Percentiles rank a stretch among this genome's conserved stretches.
Conservation (phyloP, 805 yeast species). For the Barnettozyma sp. region DNA sequence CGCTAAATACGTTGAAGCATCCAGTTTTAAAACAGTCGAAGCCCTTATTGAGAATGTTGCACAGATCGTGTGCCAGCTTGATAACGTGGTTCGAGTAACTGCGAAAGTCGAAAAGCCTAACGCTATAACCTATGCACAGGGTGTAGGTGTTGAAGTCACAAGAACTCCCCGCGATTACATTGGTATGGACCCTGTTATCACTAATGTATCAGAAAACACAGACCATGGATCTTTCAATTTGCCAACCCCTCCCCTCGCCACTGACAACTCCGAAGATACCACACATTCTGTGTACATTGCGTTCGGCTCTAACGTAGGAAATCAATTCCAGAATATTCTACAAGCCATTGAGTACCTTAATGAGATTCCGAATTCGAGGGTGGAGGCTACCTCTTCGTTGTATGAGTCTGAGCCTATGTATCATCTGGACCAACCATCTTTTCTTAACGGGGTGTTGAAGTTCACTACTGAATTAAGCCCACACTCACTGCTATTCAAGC, state of each 20-base stretch:
- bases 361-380: slow-evolving; percentile 28
- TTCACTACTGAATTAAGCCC: slow-evolving; percentile 61
- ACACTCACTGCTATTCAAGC: slow-evolving; percentile 45
- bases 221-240: slow-evolving; percentile 12
- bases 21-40: slow-evolving; percentile 88
- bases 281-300: slow-evolving; percentile 64
- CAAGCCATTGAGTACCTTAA: slow-evolving; percentile 45
- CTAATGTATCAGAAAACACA: neutral
- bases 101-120: slow-evolving; percentile 80
- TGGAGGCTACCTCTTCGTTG: slow-evolving; percentile 63
- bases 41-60: slow-evolving; percentile 76
- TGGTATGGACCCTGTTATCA: slow-evolving; percentile 16
- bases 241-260: slow-evolving; percentile 31
- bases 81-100: slow-evolving; percentile 32
- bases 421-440: slow-evolving; percentile 67
- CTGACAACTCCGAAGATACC: slow-evolving; percentile 10
- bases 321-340: slow-evolving; percentile 54
- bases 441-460: slow-evolving; percentile 76
- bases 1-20: slow-evolving; percentile 56
- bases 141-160: slow-evolving; percentile 78
- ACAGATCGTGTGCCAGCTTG: slow-evolving; percentile 41
- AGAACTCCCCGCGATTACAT: slow-evolving; percentile 41
- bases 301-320: slow-evolving; percentile 84
- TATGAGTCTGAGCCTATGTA: slow-evolving; percentile 95
- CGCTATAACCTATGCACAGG: slow-evolving; percentile 79